phyloP scores from a whole-genome alignment of 2,329 filamentous ascomycete species.

The Calonectria henricotiae region DNA sequence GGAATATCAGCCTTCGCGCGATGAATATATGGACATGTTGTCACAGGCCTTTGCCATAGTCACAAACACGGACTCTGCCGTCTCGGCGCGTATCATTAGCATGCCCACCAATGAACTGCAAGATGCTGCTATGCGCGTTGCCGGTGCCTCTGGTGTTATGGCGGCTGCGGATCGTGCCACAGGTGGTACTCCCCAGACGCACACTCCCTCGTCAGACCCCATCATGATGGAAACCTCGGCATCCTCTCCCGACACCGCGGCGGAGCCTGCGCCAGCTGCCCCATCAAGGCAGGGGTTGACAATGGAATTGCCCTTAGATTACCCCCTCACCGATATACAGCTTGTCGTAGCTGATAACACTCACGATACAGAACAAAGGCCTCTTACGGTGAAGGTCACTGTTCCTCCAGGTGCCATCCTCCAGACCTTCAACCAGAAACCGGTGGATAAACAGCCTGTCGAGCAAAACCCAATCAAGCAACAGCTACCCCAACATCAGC shows the following conservation, averaged over 20 bases:
- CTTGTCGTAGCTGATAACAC: not conserved
- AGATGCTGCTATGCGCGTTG: not conserved
- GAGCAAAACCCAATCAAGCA: not conserved
- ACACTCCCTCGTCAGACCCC: not conserved
- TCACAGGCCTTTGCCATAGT: constrained; percentile 13
- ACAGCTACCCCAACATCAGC: not conserved
- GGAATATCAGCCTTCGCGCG: not conserved
- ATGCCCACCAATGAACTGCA: not conserved
- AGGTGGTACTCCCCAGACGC: no score
- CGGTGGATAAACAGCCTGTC: not conserved
- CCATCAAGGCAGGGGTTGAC: not conserved
- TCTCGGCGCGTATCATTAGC: not conserved
- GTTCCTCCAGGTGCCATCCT: not conserved
- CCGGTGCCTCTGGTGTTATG: no score
- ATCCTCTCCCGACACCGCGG: not conserved
- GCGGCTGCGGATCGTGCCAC: no score
- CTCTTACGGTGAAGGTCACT: not conserved
- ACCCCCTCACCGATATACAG: not conserved
- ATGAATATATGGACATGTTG: constrained; percentile 10
- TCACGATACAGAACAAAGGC: not conserved
- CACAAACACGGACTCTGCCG: not conserved
- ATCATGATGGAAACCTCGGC: not conserved
- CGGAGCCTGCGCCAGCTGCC: not conserved
- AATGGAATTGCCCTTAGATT: not conserved
- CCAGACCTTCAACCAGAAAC: not conserved